Base-by-base conservation (phyloP, 768 basidiomycete species). In the Coprinopsis strossmayeri region DNA sequence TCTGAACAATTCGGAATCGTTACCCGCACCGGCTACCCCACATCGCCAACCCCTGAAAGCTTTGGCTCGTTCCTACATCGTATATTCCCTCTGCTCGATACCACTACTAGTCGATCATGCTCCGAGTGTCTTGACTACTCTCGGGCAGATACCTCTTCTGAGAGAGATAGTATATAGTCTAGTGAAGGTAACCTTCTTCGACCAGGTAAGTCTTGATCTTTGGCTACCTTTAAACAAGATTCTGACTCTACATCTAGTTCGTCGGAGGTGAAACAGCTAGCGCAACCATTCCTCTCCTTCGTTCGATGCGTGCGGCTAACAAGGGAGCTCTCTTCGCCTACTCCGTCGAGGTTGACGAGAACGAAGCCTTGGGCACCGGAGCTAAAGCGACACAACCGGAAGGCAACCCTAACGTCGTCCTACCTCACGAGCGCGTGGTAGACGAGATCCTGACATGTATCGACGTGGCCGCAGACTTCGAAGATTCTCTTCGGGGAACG, bases 191-290 rank as follows among this genome's bases (percentile, higher is more conserved):
- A 94, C 92, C 0, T 95, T 96, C 69, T 95, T 92, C 58, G 74
- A 78, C 39, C 92, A 94, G 68, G 87, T 85, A 53, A 25, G 74
- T 26, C 25, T 53, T 30, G 27, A 9, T 5, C 34, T 21, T 45
- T 26, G 12, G 7, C 5, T 25, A 10, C n/a, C 13, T 24, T 23
- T 17, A 23, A 11, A 21, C 32, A 12, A 21, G 12, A 24, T 32
- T 12, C 28, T 48, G 47, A 34, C 27, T 51, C 43, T n/a, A 23
- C 11, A 18, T 40, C 12, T 45, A 91, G 84, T 97, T 95, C 55
- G 92, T 94, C 1, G 91, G 92, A 0, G 92, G 88, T 2, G 91
- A 94, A 51, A 84, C 84, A 0, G 87, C 84, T 0, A 73, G 77
- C 30, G 81, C 76, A 15, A 77, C 84, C 5, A 55, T 87, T 3